These are phyloP conservation scores for Claviceps paspali DNA, from an alignment of 2,329 filamentous ascomycete species.

Conservation along the genomic window DNA sequence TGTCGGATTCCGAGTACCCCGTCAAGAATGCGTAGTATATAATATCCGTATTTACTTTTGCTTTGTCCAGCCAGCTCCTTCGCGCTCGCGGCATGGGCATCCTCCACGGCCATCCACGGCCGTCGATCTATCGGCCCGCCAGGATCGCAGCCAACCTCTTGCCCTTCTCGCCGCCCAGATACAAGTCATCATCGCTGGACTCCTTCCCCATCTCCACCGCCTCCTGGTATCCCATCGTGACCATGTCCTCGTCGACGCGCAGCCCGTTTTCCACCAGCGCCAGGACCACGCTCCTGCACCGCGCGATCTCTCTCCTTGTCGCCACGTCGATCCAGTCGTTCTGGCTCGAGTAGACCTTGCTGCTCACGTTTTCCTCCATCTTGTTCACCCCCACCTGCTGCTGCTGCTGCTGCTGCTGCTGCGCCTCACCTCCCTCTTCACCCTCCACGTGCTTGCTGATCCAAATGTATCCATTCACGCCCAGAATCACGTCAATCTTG, in stretches of 20 bases:
- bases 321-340: conserved; percentile 70
- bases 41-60: too few species aligned
- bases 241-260: conserved; percentile 79
- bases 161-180: conserved; percentile 43
- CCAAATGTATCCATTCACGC: conserved; percentile 96
- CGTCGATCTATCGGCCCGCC: conserved; percentile 11
- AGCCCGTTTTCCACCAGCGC: conserved; percentile 70
- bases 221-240: conserved; percentile 68
- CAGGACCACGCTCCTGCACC: conserved; percentile 66
- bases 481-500: conserved; percentile 72
- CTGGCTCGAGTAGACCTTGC: conserved; percentile 84
- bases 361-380: conserved; percentile 74
- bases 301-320: conserved; percentile 76
- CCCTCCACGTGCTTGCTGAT: conserved; percentile 71
- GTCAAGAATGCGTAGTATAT: too few species aligned
- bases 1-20: too few species aligned
- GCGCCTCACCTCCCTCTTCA: conserved; percentile 24
- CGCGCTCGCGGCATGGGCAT: too few species aligned
- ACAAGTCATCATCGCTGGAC: conserved; percentile 42
- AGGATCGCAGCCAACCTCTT: conserved; percentile 30
- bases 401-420: conserved; percentile 16
- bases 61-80: too few species aligned
- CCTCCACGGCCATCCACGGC: conserved; percentile 19
- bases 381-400: conserved; percentile 52
- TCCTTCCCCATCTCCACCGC: conserved; percentile 59